These are phyloP conservation scores for Plicaturopsis crispa DNA, from an alignment of 768 basidiomycete genomes.

Conservation along the genomic window DNA sequence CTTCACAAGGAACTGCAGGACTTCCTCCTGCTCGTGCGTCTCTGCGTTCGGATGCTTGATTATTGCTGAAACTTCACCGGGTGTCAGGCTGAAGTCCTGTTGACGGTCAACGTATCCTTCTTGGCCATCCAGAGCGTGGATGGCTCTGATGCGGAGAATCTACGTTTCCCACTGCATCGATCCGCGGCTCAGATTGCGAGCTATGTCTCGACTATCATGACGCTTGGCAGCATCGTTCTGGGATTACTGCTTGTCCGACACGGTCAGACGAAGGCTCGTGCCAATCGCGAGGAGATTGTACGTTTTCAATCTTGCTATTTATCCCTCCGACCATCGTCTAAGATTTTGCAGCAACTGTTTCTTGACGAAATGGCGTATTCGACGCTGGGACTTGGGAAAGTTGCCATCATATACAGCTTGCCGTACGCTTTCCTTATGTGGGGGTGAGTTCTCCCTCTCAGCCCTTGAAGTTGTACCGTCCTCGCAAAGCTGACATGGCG, in stretches of 20 bases:
- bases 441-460: too few relatives aligned
- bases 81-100: slow-evolving; percentile 43
- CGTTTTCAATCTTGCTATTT: too few relatives aligned
- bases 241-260: slow-evolving; percentile 35
- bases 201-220: slow-evolving; percentile 35
- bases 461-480: too few relatives aligned
- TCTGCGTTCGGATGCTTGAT: background rate
- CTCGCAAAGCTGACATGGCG: too few relatives aligned
- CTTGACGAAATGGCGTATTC: too few relatives aligned
- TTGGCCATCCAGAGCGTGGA: slow-evolving; percentile 43
- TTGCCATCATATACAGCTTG: slow-evolving; percentile 20
- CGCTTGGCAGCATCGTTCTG: slow-evolving; percentile 34
- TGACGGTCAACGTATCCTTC: slow-evolving; percentile 53
- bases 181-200: slow-evolving; percentile 28
- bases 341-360: too few relatives aligned
- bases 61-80: too few relatives aligned
- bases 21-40: slow-evolving; percentile 43
- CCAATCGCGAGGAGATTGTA: slow-evolving; percentile 26
- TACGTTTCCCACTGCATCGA: too few relatives aligned
- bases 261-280: slow-evolving; percentile 24
- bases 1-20: slow-evolving; percentile 43
- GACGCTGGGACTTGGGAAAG: slow-evolving; percentile 15
- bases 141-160: too few relatives aligned
- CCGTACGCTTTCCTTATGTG: slow-evolving; percentile 22
- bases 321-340: too few relatives aligned